These are phyloP conservation scores for Oropetium thomaeum DNA, from an alignment of 176 grass and related monocot species.

Conservation along the genomic window DNA sequence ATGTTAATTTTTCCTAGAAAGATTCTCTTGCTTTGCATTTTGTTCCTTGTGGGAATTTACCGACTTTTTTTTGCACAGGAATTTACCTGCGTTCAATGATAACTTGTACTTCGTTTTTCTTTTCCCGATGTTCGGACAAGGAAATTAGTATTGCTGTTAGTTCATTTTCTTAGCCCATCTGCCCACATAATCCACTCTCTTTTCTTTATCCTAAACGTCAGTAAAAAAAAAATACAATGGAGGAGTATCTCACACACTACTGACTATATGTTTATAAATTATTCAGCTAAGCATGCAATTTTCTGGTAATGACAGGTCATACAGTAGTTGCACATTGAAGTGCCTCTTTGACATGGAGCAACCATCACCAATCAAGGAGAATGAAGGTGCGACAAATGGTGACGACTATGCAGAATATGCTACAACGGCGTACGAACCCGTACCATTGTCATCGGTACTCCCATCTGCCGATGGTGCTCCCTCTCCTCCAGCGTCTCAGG, in stretches of 20 bases:
- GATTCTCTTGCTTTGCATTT: background rate
- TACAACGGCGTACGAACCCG: constrained; percentile 28
- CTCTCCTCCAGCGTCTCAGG: constrained; percentile 25
- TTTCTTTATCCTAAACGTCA: no score
- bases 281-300: background rate
- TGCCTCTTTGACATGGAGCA: constrained; percentile 52
- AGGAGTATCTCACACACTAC: background rate
- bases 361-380: constrained; percentile 23
- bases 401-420: constrained; percentile 33
- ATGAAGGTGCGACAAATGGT: constrained; percentile 19
- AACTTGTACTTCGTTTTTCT: background rate
- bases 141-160: no score
- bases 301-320: background rate
- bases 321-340: background rate
- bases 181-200: no score
- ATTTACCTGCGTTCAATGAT: background rate
- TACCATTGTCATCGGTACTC: constrained; percentile 20
- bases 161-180: no score
- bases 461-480: background rate
- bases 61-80: background rate
- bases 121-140: no score
- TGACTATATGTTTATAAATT: background rate
- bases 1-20: background rate
- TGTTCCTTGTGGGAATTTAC: background rate
- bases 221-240: no score